Evolutionary conservation across 768 basidiomycete species (phyloP).

Genomic region (Russula emetica): DNA sequence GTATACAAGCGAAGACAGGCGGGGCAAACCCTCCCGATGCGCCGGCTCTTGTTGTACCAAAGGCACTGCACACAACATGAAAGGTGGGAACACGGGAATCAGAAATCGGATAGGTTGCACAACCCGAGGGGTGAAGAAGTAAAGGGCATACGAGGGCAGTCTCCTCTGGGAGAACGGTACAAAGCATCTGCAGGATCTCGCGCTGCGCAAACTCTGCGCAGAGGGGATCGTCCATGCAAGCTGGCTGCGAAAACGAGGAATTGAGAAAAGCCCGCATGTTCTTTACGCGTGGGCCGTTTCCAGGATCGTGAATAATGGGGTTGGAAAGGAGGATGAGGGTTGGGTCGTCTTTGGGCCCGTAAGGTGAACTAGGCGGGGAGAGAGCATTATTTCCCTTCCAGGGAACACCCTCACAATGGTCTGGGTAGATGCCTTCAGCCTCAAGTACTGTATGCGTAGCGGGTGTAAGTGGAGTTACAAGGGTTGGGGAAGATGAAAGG

Average conservation of each 20-base stretch:
- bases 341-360: slow-evolving; percentile 22
- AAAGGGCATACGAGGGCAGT: slow-evolving; percentile 55
- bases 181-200: slow-evolving; percentile 71
- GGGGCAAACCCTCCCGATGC: slow-evolving; percentile 67
- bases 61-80: slow-evolving; percentile 36
- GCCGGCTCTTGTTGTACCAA: slow-evolving; percentile 84
- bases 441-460: neutral
- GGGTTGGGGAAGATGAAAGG: neutral
- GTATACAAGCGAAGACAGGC: slow-evolving; percentile 69
- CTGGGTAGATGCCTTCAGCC: slow-evolving; percentile 9
- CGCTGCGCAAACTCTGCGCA: slow-evolving; percentile 76
- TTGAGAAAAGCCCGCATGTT: slow-evolving; percentile 60
- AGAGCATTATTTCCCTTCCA: neutral
- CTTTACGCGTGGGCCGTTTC: slow-evolving; percentile 72
- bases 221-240: slow-evolving; percentile 57
- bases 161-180: slow-evolving; percentile 65
- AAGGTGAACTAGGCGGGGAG: neutral
- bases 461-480: neutral
- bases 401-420: slow-evolving; percentile 1
- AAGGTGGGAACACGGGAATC: slow-evolving; percentile 38
- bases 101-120: neutral
- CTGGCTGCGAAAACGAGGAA: slow-evolving; percentile 64
- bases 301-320: slow-evolving; percentile 73
- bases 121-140: neutral
- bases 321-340: slow-evolving; percentile 28